phyloP scores from a whole-genome alignment of 768 basidiomycete genomes.

The Naganishia onofrii region DNA sequence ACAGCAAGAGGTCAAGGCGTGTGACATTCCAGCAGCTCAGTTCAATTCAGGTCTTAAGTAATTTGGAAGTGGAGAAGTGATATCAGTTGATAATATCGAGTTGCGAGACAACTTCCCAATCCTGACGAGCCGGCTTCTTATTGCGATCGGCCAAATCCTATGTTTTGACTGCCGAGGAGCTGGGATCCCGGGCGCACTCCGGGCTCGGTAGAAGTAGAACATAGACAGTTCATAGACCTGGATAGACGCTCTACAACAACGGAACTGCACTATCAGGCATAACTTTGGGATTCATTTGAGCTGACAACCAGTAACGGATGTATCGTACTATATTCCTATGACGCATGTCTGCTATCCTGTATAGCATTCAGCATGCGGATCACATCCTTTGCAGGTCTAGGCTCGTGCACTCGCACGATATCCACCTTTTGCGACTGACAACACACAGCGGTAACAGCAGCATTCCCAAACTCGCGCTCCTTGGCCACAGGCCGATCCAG shows the following conservation, averaged over 20 bases:
- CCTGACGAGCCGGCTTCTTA: too few relatives aligned
- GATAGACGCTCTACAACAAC: too few relatives aligned
- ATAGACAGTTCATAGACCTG: neutral
- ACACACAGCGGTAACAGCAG: conserved; percentile 65
- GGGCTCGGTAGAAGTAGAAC: neutral
- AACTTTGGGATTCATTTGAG: neutral
- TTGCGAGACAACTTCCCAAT: too few relatives aligned
- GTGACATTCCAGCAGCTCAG: neutral
- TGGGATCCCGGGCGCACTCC: neutral
- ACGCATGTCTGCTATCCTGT: conserved; percentile 15
- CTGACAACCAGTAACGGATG: neutral
- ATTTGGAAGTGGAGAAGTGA: too few relatives aligned
- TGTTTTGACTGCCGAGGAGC: too few relatives aligned
- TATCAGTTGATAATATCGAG: too few relatives aligned
- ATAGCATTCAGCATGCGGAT: conserved; percentile 66
- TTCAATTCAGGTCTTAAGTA: too few relatives aligned
- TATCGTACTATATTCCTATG: neutral
- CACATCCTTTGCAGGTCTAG: conserved; percentile 69
- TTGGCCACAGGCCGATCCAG: conserved; percentile 58
- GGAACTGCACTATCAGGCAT: neutral
- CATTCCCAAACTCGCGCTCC: conserved; percentile 75
- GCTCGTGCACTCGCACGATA: conserved; percentile 80
- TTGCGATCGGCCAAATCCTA: neutral
- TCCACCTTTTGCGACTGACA: conserved; percentile 70
- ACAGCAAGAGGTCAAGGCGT: conserved; percentile 1